phyloP scores from a whole-genome alignment of 306 rosid species.

The Vigna radiata region DNA sequence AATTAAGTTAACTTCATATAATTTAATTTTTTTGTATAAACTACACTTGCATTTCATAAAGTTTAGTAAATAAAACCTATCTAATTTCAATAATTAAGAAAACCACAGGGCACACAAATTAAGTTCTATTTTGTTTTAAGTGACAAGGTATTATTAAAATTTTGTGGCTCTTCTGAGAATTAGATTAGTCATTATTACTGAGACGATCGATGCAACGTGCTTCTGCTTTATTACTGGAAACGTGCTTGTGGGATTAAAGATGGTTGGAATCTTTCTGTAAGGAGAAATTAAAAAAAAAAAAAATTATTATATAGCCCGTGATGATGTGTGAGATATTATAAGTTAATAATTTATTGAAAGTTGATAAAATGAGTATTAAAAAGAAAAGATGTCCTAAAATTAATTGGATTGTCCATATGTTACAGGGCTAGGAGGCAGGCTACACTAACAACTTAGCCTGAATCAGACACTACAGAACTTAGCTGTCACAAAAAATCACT shows the following conservation, averaged over 20 bases:
- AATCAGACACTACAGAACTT: conserved; percentile 41
- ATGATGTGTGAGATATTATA: background rate
- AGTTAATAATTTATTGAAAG: background rate
- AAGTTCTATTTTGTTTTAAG: too few species aligned
- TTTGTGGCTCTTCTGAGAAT: too few species aligned
- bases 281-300: background rate
- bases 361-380: too few species aligned
- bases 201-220: background rate
- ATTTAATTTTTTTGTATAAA: too few species aligned
- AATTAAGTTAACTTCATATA: too few species aligned
- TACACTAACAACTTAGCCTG: conserved; percentile 35
- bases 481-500: conserved; percentile 43
- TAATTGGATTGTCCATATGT: conserved; percentile 47
- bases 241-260: background rate
- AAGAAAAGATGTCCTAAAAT: background rate
- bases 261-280: background rate
- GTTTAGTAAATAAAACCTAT: too few species aligned
- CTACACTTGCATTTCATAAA: too few species aligned
- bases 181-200: too few species aligned
- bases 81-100: too few species aligned
- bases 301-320: too few species aligned
- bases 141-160: too few species aligned
- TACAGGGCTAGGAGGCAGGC: conserved; percentile 48
- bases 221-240: background rate
- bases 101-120: too few species aligned